Evolutionary conservation across 1,284 basidiomycete genomes (phyloP).

Genomic region (Ustilago xerochloae): DNA sequence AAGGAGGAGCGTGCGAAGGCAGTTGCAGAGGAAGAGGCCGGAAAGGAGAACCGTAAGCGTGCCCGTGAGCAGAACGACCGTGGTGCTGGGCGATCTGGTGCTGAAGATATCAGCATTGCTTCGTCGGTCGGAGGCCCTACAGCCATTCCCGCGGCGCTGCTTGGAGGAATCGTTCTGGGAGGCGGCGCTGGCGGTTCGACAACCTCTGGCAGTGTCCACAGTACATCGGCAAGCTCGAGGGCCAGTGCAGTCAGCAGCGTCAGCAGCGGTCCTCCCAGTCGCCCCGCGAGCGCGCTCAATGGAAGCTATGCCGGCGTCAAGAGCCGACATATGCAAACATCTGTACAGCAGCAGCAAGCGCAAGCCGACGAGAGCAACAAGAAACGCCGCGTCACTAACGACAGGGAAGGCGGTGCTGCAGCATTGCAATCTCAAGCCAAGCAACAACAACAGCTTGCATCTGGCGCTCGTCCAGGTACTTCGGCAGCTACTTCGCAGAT

Average conservation of each 20-base stretch:
- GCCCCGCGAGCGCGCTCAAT: conserved; percentile 40
- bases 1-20: conserved; percentile 47
- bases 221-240: conserved; percentile 21
- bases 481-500: conserved; percentile 35
- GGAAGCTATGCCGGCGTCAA: conserved; percentile 50
- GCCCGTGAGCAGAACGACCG: conserved; percentile 43
- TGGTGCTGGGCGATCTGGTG: conserved; percentile 15
- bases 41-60: conserved; percentile 45
- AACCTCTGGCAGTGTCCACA: conserved; percentile 17
- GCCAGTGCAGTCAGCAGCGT: conserved; percentile 39
- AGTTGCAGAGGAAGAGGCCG: conserved; percentile 40
- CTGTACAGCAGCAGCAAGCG: conserved; percentile 23
- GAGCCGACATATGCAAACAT: conserved; percentile 47
- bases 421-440: conserved; percentile 8
- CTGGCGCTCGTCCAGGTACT: conserved; percentile 26
- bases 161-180: conserved; percentile 20
- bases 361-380: conserved; percentile 38
- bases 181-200: conserved; percentile 32
- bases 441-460: conserved; percentile 12
- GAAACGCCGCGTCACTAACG: conserved; percentile 48
- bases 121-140: conserved; percentile 31
- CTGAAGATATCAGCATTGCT: conserved; percentile 33
- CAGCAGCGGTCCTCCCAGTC: conserved; percentile 39
- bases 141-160: conserved; percentile 36
- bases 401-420: conserved; percentile 26